Conservation (phyloP, 805 yeast genomes). For the Saccharomyces kudriavzevii region DNA sequence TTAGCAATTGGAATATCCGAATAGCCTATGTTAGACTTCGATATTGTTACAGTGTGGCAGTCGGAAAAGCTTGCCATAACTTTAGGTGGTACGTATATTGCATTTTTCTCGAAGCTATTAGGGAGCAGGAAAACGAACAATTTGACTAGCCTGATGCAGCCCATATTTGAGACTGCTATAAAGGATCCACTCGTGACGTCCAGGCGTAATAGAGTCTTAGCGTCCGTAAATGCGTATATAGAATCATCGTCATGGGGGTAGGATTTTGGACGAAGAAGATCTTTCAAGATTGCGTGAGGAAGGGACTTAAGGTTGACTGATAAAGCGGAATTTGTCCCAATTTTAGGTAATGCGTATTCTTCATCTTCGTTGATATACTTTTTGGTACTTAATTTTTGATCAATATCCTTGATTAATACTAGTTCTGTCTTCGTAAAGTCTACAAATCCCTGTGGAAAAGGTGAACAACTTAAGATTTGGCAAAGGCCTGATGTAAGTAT, state of each 20-base stretch:
- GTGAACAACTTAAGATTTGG: conserved; percentile 14
- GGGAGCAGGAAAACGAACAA: conserved; percentile 21
- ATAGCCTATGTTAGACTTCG: conserved; percentile 2
- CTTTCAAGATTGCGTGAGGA: conserved; percentile 9
- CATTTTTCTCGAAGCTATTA: conserved; percentile 7
- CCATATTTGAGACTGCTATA: conserved; percentile 8
- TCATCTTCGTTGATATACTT: not conserved
- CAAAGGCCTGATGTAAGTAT: conserved; percentile 13
- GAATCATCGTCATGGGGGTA: conserved; percentile 19
- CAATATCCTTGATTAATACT: conserved; percentile 12
- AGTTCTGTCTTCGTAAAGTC: conserved; percentile 16
- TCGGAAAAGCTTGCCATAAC: conserved; percentile 14
- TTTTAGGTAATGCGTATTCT: not conserved
- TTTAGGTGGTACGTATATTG: conserved; percentile 22
- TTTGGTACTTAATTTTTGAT: not conserved
- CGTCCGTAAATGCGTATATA: conserved; percentile 20
- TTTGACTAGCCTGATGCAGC: conserved; percentile 7
- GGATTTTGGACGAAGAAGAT: conserved; percentile 9
- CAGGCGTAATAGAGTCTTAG: conserved; percentile 10
- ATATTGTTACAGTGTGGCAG: conserved; percentile 3
- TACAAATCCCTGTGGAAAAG: conserved; percentile 15
- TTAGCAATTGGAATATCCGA: conserved; percentile 15
- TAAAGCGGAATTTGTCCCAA: not conserved
- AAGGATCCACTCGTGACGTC: conserved; percentile 21
- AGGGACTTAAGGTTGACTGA: not conserved